Conservation (phyloP, 345 rosid species). For the Salix viminalis region DNA sequence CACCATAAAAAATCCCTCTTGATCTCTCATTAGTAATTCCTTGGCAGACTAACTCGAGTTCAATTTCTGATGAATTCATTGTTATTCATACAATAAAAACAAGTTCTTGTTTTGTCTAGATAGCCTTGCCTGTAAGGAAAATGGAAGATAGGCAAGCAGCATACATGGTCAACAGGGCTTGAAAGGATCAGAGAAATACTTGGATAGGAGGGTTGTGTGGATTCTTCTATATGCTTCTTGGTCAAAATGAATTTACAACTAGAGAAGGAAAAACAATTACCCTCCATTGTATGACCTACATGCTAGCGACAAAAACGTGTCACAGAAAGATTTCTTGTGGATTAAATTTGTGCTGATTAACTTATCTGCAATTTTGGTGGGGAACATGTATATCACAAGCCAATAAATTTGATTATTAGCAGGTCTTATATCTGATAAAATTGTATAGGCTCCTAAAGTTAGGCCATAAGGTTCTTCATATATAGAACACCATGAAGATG, state of each 20-base stretch:
- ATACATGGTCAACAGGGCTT: background rate
- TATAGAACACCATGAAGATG: no score
- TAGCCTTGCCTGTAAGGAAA: background rate
- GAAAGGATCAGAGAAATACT: background rate
- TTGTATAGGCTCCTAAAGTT: no score
- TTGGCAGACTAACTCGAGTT: background rate
- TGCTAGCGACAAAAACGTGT: background rate
- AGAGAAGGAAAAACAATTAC: background rate
- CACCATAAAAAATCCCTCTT: slow-evolving; percentile 4
- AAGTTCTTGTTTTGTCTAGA: background rate
- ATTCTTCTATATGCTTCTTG: background rate
- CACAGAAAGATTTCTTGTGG: background rate
- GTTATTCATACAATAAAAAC: background rate
- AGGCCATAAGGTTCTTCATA: no score
- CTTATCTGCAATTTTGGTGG: background rate
- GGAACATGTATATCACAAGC: background rate
- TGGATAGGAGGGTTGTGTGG: slow-evolving; percentile 18
- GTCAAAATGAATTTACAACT: background rate
- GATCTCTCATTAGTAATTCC: background rate
- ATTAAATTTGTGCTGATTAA: background rate
- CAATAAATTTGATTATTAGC: background rate
- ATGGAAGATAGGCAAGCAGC: background rate
- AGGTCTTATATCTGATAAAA: background rate
- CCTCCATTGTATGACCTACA: background rate
- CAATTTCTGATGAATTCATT: background rate